A percentile compares a stretch with the other conserved stretches of the same genome.
Evolutionary conservation across 768 basidiomycete species (phyloP).

Genomic region (Plicaturopsis crispa): DNA sequence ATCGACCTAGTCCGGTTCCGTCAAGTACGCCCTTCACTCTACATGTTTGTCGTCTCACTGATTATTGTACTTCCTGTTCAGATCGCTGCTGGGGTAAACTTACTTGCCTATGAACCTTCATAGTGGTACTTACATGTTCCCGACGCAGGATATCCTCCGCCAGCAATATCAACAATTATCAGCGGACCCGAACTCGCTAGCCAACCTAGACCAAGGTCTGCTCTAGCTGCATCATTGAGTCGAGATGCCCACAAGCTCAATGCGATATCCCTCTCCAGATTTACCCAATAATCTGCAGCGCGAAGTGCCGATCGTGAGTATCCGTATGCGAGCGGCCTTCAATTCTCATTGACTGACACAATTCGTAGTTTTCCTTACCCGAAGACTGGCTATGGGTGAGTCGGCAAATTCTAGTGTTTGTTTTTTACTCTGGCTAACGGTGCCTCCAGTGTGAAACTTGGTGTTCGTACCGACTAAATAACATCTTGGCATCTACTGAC

Average conservation of each 20-base stretch:
- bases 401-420: conserved; percentile 14
- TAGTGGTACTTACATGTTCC: too few relatives aligned
- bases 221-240: background rate
- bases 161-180: conserved; percentile 92
- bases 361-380: conserved; percentile 66
- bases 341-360: conserved; percentile 3
- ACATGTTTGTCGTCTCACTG: background rate
- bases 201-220: conserved; percentile 89
- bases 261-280: conserved; percentile 37
- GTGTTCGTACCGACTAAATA: conserved; percentile 50
- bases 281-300: conserved; percentile 92
- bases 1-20: conserved; percentile 94
- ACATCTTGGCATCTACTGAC: background rate
- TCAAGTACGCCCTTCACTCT: conserved; percentile 46
- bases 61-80: conserved; percentile 13
- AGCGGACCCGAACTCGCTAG: conserved; percentile 87
- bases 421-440: conserved; percentile 5
- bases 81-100: conserved; percentile 46
- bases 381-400: conserved; percentile 96
- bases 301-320: conserved; percentile 85
- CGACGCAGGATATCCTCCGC: conserved; percentile 77
- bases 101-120: background rate
- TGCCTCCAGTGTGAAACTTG: conserved; percentile 87
- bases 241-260: background rate
- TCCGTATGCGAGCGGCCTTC: background rate